A percentile compares a stretch with the other conserved stretches of the same genome.
These are phyloP conservation scores for Choanephora cucurbitarum DNA, from an alignment of 371 early-diverging fungal species.

Conservation along the genomic window DNA sequence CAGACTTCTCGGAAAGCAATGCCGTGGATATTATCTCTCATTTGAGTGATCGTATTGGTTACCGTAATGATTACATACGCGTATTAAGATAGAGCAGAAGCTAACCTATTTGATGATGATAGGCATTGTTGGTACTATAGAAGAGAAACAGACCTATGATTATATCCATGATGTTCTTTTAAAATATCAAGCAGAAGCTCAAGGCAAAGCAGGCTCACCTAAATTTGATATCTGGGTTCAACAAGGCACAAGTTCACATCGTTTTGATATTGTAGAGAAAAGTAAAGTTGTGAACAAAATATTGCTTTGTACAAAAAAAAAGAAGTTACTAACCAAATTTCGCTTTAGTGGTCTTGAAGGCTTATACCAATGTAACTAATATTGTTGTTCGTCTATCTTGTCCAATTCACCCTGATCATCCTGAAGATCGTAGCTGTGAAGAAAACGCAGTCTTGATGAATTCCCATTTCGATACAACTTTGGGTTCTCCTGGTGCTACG, in stretches of 20 bases:
- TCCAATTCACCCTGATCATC: slow-evolving; percentile 38
- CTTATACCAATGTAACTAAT: slow-evolving; percentile 73
- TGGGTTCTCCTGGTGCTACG: slow-evolving; percentile 61
- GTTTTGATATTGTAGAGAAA: slow-evolving; percentile 75
- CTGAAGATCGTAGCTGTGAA: slow-evolving; percentile 46
- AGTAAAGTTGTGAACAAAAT: slow-evolving; percentile 36
- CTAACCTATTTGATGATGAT: too few relatives aligned
- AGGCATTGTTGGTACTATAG: slow-evolving; percentile 53
- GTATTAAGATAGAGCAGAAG: too few relatives aligned
- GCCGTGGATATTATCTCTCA: slow-evolving; percentile 52
- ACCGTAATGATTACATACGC: too few relatives aligned
- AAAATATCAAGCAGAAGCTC: slow-evolving; percentile 35
- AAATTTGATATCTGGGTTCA: slow-evolving; percentile 66
- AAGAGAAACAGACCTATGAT: slow-evolving; percentile 44
- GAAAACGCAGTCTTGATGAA: slow-evolving; percentile 69
- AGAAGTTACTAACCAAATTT: not conserved
- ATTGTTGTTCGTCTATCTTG: slow-evolving; percentile 75
- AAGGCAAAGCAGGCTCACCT: slow-evolving; percentile 43
- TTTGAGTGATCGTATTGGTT: slow-evolving; percentile 58
- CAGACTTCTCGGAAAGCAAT: slow-evolving; percentile 61
- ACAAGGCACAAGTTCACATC: slow-evolving; percentile 66
- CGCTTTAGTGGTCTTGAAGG: slow-evolving; percentile 62
- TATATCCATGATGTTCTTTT: slow-evolving; percentile 35
- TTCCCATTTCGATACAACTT: slow-evolving; percentile 72
- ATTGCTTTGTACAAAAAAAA: not conserved